Base-by-base conservation (phyloP, 2,329 filamentous ascomycete genomes). In the Talaromyces islandicus region DNA sequence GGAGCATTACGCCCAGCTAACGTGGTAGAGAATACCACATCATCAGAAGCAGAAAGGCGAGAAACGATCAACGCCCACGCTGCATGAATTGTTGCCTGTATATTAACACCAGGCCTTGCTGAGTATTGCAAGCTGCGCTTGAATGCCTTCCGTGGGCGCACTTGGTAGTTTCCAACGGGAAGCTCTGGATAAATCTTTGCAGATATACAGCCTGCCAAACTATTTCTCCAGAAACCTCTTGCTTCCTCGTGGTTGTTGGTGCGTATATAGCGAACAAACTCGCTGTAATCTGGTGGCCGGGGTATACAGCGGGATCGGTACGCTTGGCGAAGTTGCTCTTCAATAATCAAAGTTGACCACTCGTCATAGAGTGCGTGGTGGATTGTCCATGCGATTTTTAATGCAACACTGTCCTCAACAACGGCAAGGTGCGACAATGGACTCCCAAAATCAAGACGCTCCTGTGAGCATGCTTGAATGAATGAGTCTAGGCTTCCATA, bases 361-460 rank as follows among this genome's bases (percentile, higher is more conserved):
- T 43, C 54, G 27, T 60, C 59, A n/a, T 53, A 60, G 6, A 60
- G 38, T 10, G 59, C 59, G 27, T 60, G 59, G 21, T 60, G 59
- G 3, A 57, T 75, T 3, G 65, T 63, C 48, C 60, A 59, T 14
- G 66, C 63, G 2, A 69, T 67, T 10, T 59, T 55, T 0, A 21
- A 25, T 3, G 43, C 4, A 5, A 2, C 21, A n/a, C 50, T 59
- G 3, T 70, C 62, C 17, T 69, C 62, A 5, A 76, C 68, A 30
- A 78, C 71, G 0, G 71, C 69, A 58, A 73, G 77, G 10, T 69
- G 66, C 14, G 71, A 69, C 7, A 78, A 59, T 3, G 61, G 57
- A 3, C 66, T 71, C 19, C 76, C 76, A 30, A 76, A 72, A 30
- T 71, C 68, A n/a, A n/a, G n/a, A n/a, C n/a, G n/a, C n/a, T n/a